phyloP scores from a whole-genome alignment of 225 moss, liverwort and hornwort species.

The Bryoerythrophyllum caledonicum region DNA sequence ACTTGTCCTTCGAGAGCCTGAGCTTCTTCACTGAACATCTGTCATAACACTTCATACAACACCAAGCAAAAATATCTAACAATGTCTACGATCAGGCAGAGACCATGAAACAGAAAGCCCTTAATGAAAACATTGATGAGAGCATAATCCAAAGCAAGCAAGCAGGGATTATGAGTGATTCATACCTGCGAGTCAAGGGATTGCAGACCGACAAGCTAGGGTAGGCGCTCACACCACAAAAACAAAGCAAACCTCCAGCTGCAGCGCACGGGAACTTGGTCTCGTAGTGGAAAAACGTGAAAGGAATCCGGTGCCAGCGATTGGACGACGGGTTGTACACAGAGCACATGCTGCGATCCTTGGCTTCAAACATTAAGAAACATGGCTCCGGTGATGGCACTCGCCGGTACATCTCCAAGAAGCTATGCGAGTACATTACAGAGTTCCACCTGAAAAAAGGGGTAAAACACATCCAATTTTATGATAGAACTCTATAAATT shows the following conservation, averaged over 20 bases:
- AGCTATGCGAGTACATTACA: conserved; percentile 98
- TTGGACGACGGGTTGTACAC: conserved; percentile 84
- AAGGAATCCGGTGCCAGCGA: conserved; percentile 94
- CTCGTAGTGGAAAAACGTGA: conserved; percentile 98
- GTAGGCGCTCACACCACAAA: conserved; percentile 97
- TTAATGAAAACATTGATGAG: neutral
- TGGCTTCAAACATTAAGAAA: conserved; percentile 98
- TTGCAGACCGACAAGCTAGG: conserved; percentile 97
- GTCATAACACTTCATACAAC: neutral
- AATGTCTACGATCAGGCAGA: neutral
- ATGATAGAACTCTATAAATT: conserved; percentile 1
- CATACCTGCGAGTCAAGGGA: conserved; percentile 82
- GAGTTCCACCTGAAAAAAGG: conserved; percentile 66
- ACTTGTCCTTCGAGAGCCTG: neutral
- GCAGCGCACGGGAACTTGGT: conserved; percentile 98
- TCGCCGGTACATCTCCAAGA: conserved; percentile 92
- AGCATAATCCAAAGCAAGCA: neutral
- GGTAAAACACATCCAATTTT: too few relatives aligned
- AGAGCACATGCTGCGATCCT: conserved; percentile 97
- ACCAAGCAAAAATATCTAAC: neutral
- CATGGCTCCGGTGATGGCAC: conserved; percentile 89
- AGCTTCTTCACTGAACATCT: conserved; percentile 5
- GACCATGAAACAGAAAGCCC: neutral
- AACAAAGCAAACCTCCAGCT: conserved; percentile 91
- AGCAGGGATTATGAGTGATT: neutral